These are phyloP conservation scores for Trichoderma erinaceum DNA, from an alignment of 495 filamentous ascomycete species.

Conservation along the genomic window DNA sequence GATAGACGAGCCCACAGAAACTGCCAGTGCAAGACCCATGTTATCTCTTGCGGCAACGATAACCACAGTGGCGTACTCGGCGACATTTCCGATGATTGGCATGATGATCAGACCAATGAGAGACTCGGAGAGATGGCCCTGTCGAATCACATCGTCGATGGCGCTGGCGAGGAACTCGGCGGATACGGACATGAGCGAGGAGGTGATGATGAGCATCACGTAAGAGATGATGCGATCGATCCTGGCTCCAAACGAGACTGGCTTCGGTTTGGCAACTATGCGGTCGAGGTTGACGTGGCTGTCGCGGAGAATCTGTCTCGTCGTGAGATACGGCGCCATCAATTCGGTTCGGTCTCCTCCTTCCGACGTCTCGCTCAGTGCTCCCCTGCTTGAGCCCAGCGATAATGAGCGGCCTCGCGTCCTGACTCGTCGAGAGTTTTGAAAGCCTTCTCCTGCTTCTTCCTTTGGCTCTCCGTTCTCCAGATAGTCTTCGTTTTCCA, in stretches of 20 bases:
- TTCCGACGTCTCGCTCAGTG: not conserved
- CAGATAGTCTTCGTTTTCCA: not conserved
- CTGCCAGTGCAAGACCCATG: conserved; percentile 82
- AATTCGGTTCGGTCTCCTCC: not conserved
- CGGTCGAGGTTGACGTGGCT: conserved; percentile 9
- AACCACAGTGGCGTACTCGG: conserved; percentile 82
- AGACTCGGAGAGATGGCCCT: conserved; percentile 55
- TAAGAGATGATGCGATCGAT: conserved; percentile 68
- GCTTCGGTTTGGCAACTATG: conserved; percentile 16
- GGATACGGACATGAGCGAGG: conserved; percentile 69
- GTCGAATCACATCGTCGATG: conserved; percentile 62
- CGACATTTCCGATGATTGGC: conserved; percentile 84
- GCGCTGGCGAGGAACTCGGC: conserved; percentile 76
- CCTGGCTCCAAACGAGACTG: conserved; percentile 20
- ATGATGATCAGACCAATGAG: conserved; percentile 82
- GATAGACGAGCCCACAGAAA: conserved; percentile 74
- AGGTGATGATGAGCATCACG: conserved; percentile 66
- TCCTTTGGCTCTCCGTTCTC: conserved; percentile 9
- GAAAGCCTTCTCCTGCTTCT: not conserved
- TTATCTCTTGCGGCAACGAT: conserved; percentile 81
- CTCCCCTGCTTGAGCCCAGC: conserved; percentile 5
- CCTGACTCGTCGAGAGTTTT: not conserved
- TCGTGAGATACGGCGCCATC: not conserved
- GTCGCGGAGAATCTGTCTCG: conserved; percentile 3
- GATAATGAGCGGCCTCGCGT: conserved; percentile 11